Base-by-base conservation (phyloP, 371 early-diverging fungal species). In the Enterocytospora artemiae region DNA sequence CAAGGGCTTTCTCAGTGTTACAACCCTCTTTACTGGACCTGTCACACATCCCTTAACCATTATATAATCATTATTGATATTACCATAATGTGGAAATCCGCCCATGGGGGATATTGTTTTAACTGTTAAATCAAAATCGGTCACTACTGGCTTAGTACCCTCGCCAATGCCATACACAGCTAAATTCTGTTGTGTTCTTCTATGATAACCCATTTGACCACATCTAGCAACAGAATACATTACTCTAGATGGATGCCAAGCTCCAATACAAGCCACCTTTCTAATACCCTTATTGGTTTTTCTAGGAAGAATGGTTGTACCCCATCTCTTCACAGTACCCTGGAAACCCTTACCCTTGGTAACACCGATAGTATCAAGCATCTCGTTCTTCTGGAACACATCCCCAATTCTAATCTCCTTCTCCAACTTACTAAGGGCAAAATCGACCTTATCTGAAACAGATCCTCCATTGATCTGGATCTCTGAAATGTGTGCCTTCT, bases 261-360 rank as follows among this genome's bases (percentile, higher is more conserved):
- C 95, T 81, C 98, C 98, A 79, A 97, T 96, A 87, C 98, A 97
- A 75, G 96, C 98, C 72, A 97, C 95, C 88, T 97, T 97, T 79
- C 98, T 88, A 71, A 91, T 85, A 89, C 98, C 98, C 82, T 89
- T 89, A 83, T 93, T 93, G 50, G 96, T 93, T 89, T 97, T 97
- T 81, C 96, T 86, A 63, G 95, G 98, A 70, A 94, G 88, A 86
- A 93, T 97, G 85, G 91, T 94, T 81, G 91, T 90, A 76, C 98
- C 98, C 93, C 93, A 97, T 87, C 98, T 91, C 78, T 87, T 88
- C 68, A 94, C 91, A 75, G 92, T 92, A 84, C 99, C 95, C 83
- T 89, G 89, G 83, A 88, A 91, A 84, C 99, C 99, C 81, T 94
- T 88, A 86, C 99, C 99, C 85, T 94, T 92, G 82, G 98, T 96